phyloP scores from a whole-genome alignment of 2,329 filamentous ascomycete genomes.

The Monilinia aucupariae region DNA sequence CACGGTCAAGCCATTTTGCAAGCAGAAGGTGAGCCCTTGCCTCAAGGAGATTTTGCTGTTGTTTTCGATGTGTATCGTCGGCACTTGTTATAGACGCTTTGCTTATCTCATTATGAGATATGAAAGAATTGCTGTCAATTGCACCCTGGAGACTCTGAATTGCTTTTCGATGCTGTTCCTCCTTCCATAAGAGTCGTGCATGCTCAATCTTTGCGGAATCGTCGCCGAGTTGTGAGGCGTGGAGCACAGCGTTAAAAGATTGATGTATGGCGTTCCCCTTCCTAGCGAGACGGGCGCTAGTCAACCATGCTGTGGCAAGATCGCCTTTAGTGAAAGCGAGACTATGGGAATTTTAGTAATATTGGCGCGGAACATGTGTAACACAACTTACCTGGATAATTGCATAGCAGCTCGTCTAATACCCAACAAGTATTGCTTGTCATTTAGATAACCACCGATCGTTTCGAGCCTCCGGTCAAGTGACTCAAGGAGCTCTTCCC shows the following conservation, averaged over 20 bases:
- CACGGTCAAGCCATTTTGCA: conserved; percentile 92
- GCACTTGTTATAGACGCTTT: conserved; percentile 23
- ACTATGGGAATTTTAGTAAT: conserved; percentile 33
- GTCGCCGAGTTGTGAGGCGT: conserved; percentile 78
- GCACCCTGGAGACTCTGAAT: conserved; percentile 87
- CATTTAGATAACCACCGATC: conserved; percentile 79
- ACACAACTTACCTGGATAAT: conserved; percentile 54
- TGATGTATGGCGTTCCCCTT: conserved; percentile 80
- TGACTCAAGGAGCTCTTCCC: conserved; percentile 44
- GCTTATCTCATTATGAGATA: conserved; percentile 35
- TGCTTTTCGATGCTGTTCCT: conserved; percentile 88
- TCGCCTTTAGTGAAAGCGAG: conserved; percentile 62
- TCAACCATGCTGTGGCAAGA: conserved; percentile 78
- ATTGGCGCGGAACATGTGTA: not conserved
- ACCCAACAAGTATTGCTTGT: conserved; percentile 90
- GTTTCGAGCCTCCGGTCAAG: conserved; percentile 78
- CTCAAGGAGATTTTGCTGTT: conserved; percentile 55
- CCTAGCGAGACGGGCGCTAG: conserved; percentile 76
- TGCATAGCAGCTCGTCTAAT: conserved; percentile 85
- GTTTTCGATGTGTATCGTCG: conserved; percentile 19
- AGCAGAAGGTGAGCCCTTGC: conserved; percentile 79
- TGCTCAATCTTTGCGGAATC: conserved; percentile 90
- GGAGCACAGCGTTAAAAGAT: conserved; percentile 89
- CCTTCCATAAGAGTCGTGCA: conserved; percentile 85
- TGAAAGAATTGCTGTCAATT: conserved; percentile 75